These are phyloP conservation scores for Gnetum montanum DNA, from an alignment of 75 land plant species.

Conservation along the genomic window DNA sequence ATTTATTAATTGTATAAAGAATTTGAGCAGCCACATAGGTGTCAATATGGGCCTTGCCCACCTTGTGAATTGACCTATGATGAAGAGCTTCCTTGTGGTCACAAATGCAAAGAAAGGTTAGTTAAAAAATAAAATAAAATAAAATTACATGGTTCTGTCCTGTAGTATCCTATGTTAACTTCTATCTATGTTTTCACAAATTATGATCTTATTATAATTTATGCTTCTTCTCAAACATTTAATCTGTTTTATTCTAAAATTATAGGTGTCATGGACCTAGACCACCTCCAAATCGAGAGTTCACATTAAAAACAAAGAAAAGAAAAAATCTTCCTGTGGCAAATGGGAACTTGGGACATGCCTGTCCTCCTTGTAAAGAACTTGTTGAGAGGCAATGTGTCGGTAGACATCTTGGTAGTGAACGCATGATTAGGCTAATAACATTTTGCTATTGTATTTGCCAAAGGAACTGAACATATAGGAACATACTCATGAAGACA, in stretches of 20 bases:
- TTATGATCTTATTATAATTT: too few relatives aligned
- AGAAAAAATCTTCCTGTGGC: constrained; percentile 28
- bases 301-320: constrained; percentile 75
- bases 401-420: constrained; percentile 75
- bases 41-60: constrained; percentile 98
- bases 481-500: too few relatives aligned
- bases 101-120: constrained; percentile 75
- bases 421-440: constrained; percentile 68
- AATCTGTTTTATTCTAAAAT: neutral
- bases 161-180: too few relatives aligned
- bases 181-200: too few relatives aligned
- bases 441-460: constrained; percentile 6
- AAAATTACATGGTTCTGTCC: neutral
- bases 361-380: constrained; percentile 93
- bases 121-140: constrained; percentile 6
- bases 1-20: too few relatives aligned
- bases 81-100: constrained; percentile 69
- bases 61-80: constrained; percentile 67
- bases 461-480: too few relatives aligned
- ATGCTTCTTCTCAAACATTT: too few relatives aligned
- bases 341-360: constrained; percentile 43
- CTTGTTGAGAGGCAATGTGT: constrained; percentile 62
- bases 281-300: constrained; percentile 83
- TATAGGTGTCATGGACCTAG: constrained; percentile 85
- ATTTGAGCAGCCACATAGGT: constrained; percentile 71